phyloP scores from a whole-genome alignment of 352 stramenopile species.

The Phytophthora citrophthora region DNA sequence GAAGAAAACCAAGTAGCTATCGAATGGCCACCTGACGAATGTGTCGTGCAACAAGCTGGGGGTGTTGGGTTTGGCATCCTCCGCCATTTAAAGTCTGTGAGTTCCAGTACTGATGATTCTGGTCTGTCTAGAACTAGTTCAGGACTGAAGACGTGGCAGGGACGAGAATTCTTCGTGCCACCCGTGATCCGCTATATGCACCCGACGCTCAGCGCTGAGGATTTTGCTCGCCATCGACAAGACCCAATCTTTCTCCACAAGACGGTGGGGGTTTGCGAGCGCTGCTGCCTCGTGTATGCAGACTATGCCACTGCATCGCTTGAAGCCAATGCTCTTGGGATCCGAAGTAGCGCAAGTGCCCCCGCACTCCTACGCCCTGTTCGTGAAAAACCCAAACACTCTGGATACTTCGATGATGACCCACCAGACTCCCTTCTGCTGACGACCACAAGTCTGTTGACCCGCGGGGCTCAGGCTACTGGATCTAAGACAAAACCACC shows the following conservation, averaged over 20 bases:
- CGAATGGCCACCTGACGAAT: conserved; percentile 90
- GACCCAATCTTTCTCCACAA: conserved; percentile 97
- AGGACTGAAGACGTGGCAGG: conserved; percentile 21
- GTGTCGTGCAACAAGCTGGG: conserved; percentile 90
- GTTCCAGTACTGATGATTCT: conserved; percentile 15
- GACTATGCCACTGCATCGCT: conserved; percentile 83
- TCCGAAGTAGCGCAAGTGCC: conserved; percentile 43
- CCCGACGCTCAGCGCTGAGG: conserved; percentile 78
- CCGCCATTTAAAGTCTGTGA: conserved; percentile 23
- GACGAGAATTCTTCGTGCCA: conserved; percentile 82
- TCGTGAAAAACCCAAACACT: conserved; percentile 56
- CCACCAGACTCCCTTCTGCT: conserved; percentile 42
- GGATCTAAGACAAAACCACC: conserved; percentile 44
- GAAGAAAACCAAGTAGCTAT: conserved; percentile 60
- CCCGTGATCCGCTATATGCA: conserved; percentile 94
- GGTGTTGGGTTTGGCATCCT: conserved; percentile 94
- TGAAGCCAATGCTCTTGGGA: conserved; percentile 69
- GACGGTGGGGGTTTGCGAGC: conserved; percentile 90
- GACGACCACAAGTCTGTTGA: conserved; percentile 10
- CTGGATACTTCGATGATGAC: conserved; percentile 40
- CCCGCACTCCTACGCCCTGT: conserved; percentile 73
- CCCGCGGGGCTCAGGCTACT: background rate
- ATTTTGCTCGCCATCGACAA: conserved; percentile 89
- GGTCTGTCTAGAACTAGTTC: conserved; percentile 8
- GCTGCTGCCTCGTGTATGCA: conserved; percentile 94